Conservation (phyloP, 2,329 filamentous ascomycete species). For the Chlorencoelia australis region DNA sequence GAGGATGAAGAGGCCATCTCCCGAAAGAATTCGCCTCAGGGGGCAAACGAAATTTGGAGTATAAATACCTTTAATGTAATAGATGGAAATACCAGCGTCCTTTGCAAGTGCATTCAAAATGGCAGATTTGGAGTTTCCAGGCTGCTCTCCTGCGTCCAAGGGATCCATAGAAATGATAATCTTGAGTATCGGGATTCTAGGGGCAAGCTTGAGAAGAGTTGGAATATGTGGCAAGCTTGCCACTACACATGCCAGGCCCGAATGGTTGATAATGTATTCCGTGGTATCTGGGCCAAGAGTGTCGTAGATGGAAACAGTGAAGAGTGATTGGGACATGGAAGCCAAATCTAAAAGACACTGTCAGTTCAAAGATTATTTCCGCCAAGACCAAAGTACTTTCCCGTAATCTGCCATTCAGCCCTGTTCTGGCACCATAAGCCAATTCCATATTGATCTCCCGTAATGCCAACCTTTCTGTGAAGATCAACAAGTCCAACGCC, state of each 20-base stretch:
- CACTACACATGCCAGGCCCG: constrained; percentile 63
- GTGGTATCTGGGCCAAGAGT: constrained; percentile 84
- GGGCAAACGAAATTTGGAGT: too few relatives aligned
- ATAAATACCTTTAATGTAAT: too few relatives aligned
- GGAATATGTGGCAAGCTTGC: constrained; percentile 75
- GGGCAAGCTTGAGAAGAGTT: constrained; percentile 65
- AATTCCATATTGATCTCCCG: constrained; percentile 58
- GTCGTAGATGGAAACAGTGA: constrained; percentile 89
- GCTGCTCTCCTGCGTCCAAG: constrained; percentile 67
- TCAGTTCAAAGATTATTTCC: constrained; percentile 9
- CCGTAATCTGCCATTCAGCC: constrained; percentile 79
- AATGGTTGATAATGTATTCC: constrained; percentile 93
- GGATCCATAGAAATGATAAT: constrained; percentile 80
- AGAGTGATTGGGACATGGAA: constrained; percentile 78
- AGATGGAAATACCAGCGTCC: constrained; percentile 66
- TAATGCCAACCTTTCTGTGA: constrained; percentile 61
- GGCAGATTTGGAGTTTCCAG: constrained; percentile 68
- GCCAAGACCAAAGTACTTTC: constrained; percentile 33
- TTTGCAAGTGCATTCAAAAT: constrained; percentile 67
- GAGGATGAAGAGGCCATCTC: too few relatives aligned
- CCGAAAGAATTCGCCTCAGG: too few relatives aligned
- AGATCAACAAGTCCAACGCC: constrained; percentile 79
- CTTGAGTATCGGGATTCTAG: constrained; percentile 72
- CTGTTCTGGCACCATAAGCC: constrained; percentile 83
- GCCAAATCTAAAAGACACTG: constrained; percentile 56